phyloP scores from a whole-genome alignment of 192 early-diverging fungal genomes.

The Entomortierella parvispora region DNA sequence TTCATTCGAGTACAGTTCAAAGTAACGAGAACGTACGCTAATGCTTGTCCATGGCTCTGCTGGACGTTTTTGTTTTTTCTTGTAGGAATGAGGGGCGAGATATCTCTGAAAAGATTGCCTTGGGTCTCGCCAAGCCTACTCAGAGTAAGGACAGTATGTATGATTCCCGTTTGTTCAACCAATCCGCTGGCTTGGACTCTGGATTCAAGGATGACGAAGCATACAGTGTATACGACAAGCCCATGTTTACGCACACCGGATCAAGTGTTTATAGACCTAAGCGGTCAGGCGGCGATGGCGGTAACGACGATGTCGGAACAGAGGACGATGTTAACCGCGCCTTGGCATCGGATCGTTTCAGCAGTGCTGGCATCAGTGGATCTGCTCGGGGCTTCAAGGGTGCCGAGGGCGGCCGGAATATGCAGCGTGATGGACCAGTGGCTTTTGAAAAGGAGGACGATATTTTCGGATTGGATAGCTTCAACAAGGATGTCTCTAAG shows the following conservation, averaged over 20 bases:
- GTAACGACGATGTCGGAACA: slow-evolving; percentile 69
- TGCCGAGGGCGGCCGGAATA: slow-evolving; percentile 64
- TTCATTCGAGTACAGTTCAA: background rate
- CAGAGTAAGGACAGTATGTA: slow-evolving; percentile 90
- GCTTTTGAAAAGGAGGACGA: slow-evolving; percentile 94
- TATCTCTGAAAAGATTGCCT: slow-evolving; percentile 98
- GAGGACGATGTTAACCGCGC: slow-evolving; percentile 76
- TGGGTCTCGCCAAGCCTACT: slow-evolving; percentile 95
- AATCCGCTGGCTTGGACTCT: slow-evolving; percentile 82
- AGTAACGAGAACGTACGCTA: background rate
- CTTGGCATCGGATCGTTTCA: slow-evolving; percentile 76
- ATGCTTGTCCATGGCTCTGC: slow-evolving; percentile 15
- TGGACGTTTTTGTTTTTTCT: background rate
- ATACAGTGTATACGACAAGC: slow-evolving; percentile 96
- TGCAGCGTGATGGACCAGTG: slow-evolving; percentile 83
- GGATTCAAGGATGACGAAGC: slow-evolving; percentile 93
- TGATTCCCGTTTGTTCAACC: slow-evolving; percentile 96
- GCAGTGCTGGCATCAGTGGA: slow-evolving; percentile 43
- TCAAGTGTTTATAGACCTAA: slow-evolving; percentile 87
- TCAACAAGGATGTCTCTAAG: slow-evolving; percentile 58
- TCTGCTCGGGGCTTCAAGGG: slow-evolving; percentile 79
- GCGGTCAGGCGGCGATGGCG: slow-evolving; percentile 62
- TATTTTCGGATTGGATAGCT: slow-evolving; percentile 92
- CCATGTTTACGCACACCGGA: slow-evolving; percentile 78
- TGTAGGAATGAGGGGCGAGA: slow-evolving; percentile 84